Evolutionary conservation across 2,329 filamentous ascomycete species (phyloP).

Genomic region (Colletotrichum gigasporum): DNA sequence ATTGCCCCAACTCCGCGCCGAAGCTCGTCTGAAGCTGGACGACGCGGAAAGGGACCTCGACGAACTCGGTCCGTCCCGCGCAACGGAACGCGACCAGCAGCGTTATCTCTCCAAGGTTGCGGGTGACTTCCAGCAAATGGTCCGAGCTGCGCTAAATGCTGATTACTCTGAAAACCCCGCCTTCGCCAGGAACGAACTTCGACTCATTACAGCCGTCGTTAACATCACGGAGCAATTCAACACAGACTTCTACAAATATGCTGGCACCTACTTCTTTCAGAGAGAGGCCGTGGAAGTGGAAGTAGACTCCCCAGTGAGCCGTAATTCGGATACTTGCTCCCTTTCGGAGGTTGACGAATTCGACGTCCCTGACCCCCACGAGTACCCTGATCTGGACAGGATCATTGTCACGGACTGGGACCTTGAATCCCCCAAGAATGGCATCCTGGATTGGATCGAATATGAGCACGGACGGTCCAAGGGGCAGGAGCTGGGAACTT

Average conservation of each 20-base stretch:
- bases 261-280: not conserved
- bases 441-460: constrained; percentile 19
- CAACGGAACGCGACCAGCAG: constrained; percentile 32
- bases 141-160: not conserved
- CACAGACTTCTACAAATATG: not conserved
- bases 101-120: constrained; percentile 18
- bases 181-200: not conserved
- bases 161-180: not conserved
- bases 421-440: not conserved
- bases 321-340: not conserved
- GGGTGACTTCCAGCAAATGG: constrained; percentile 32
- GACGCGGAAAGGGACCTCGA: constrained; percentile 17
- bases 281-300: not conserved
- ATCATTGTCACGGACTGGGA: constrained; percentile 16
- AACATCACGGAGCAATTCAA: not conserved
- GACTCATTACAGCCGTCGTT: constrained; percentile 5
- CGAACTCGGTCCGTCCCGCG: constrained; percentile 27
- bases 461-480: not conserved
- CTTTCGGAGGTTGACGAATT: not conserved
- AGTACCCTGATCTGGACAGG: not conserved
- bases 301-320: too few relatives aligned
- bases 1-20: constrained; percentile 38
- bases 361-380: not conserved
- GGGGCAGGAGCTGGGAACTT: constrained; percentile 1
- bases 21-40: constrained; percentile 23